phyloP scores from a whole-genome alignment of 129 eudicot species.

The Chrysanthemum seticuspe region DNA sequence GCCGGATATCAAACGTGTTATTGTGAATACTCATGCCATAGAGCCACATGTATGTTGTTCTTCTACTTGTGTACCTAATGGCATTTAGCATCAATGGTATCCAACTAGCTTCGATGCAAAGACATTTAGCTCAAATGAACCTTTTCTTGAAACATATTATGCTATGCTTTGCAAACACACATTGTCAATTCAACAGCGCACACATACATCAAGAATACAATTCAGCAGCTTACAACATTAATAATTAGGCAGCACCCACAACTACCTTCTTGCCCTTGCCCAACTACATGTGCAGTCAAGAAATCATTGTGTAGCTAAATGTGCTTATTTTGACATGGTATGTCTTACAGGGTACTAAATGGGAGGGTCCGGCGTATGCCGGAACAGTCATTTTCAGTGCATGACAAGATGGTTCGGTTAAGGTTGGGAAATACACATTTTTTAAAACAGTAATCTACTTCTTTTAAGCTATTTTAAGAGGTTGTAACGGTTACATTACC shows the following conservation, averaged over 20 bases:
- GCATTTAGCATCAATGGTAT: constrained; percentile 9
- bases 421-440: too few relatives aligned
- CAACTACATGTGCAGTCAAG: background rate
- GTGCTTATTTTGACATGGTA: background rate
- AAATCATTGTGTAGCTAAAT: background rate
- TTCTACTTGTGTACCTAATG: background rate
- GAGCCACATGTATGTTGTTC: constrained; percentile 84
- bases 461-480: background rate
- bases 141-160: too few relatives aligned
- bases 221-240: too few relatives aligned
- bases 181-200: too few relatives aligned
- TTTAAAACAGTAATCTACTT: background rate
- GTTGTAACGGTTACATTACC: constrained; percentile 12
- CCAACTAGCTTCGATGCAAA: constrained; percentile 4
- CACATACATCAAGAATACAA: too few relatives aligned
- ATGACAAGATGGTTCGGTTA: too few relatives aligned
- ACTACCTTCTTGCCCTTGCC: too few relatives aligned
- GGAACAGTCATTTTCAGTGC: background rate
- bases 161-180: too few relatives aligned
- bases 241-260: too few relatives aligned
- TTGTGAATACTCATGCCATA: constrained; percentile 98
- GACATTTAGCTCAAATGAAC: too few relatives aligned
- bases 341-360: background rate
- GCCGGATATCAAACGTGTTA: constrained; percentile 96
- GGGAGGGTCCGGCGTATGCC: background rate